These are phyloP conservation scores for Chalaropsis thielavioides DNA, from an alignment of 2,329 filamentous ascomycete genomes.

Conservation along the genomic window DNA sequence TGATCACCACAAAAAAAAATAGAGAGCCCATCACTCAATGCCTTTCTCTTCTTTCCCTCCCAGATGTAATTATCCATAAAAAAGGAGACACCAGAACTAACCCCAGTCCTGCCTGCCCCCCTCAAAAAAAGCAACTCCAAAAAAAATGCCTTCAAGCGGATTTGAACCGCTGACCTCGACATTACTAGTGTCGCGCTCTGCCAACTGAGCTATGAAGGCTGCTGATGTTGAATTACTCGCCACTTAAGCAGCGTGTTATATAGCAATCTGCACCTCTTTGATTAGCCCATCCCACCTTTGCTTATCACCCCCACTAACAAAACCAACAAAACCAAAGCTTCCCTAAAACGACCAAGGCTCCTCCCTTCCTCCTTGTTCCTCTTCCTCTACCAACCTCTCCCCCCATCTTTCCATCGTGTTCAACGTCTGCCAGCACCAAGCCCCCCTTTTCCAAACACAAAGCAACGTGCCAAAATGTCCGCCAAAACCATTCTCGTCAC, in stretches of 20 bases:
- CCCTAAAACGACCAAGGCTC: too few species aligned
- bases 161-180: conserved; percentile 9
- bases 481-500: conserved; percentile 57
- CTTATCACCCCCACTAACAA: neutral
- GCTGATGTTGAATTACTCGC: neutral
- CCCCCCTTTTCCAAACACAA: neutral
- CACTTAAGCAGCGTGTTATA: neutral
- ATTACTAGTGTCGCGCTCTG: conserved; percentile 17
- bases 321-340: neutral
- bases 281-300: neutral
- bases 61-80: neutral
- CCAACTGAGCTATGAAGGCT: conserved; percentile 16
- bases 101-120: too few species aligned
- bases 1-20: too few species aligned
- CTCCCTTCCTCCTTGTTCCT: too few species aligned
- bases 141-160: conserved; percentile 7
- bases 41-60: too few species aligned
- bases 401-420: neutral
- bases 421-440: neutral
- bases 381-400: too few species aligned
- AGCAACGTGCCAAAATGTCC: conserved; percentile 34
- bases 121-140: neutral
- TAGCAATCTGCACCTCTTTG: neutral
- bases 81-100: neutral
- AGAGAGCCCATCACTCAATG: too few species aligned